Evolutionary conservation across 768 basidiomycete species (phyloP).

Genomic region (Tricholoma terreum): DNA sequence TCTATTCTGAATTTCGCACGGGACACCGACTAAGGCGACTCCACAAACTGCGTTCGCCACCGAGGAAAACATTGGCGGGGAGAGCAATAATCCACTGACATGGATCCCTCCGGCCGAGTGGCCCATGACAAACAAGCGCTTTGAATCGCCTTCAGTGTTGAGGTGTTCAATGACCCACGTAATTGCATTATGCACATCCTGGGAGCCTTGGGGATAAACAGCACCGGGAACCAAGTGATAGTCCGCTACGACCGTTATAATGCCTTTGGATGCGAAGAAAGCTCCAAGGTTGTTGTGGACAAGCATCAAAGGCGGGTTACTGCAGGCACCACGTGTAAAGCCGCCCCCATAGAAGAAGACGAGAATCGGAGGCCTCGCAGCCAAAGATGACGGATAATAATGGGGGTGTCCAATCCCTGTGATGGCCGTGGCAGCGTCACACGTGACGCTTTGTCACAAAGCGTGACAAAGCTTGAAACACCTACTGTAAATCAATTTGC

Average conservation of each 20-base stretch:
- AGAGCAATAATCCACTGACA: conserved; percentile 16
- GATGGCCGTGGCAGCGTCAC: too few species aligned
- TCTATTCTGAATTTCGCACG: conserved; percentile 9
- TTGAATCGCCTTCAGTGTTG: conserved; percentile 5
- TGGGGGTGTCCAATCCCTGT: too few species aligned
- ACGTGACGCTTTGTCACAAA: too few species aligned
- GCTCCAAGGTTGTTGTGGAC: conserved; percentile 26
- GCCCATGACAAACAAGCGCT: conserved; percentile 16
- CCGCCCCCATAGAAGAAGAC: conserved; percentile 27
- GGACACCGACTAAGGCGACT: conserved; percentile 19
- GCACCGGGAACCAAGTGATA: conserved; percentile 23
- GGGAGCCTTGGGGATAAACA: conserved; percentile 22
- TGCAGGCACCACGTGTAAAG: conserved; percentile 17
- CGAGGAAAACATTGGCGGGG: conserved; percentile 10
- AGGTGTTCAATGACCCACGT: conserved; percentile 16
- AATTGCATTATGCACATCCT: conserved; percentile 22
- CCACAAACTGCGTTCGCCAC: conserved; percentile 14
- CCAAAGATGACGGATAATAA: conserved; percentile 15
- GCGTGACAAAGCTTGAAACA: too few species aligned
- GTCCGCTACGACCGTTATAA: conserved; percentile 25
- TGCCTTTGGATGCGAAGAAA: conserved; percentile 24
- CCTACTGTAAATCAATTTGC: too few species aligned
- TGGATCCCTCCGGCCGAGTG: conserved; percentile 29
- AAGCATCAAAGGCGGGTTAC: conserved; percentile 17
- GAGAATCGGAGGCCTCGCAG: conserved; percentile 13